phyloP scores from a whole-genome alignment of 345 rosid species.

The Eucalyptus pauciflora region DNA sequence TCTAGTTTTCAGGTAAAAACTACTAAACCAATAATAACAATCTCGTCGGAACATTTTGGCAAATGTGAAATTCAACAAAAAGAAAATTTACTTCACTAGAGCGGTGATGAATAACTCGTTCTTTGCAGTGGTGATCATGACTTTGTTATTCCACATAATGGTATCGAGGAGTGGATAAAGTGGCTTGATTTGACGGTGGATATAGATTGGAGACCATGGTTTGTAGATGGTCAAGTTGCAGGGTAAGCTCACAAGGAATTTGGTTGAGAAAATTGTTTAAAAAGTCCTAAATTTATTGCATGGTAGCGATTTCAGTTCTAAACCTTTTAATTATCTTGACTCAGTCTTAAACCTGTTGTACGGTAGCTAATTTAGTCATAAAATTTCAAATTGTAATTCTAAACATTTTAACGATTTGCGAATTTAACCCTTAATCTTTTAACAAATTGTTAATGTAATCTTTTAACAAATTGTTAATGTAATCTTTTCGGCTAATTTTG shows the following conservation, averaged over 20 bases:
- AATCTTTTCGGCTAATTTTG: too few relatives aligned
- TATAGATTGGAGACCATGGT: conserved; percentile 17
- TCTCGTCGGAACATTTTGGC: too few relatives aligned
- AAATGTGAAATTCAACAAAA: neutral
- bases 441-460: too few relatives aligned
- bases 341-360: fast-evolving
- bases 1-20: conserved; percentile 4
- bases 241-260: conserved; percentile 7
- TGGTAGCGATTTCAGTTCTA: fast-evolving
- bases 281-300: too few relatives aligned
- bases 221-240: conserved; percentile 10
- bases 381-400: too few relatives aligned
- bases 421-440: fast-evolving
- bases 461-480: too few relatives aligned
- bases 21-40: neutral
- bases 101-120: neutral
- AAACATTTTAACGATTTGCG: fast-evolving
- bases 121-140: conserved; percentile 22
- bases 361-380: too few relatives aligned
- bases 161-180: conserved; percentile 11
- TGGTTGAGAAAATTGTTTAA: fast-evolving
- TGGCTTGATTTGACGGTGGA: conserved; percentile 6
- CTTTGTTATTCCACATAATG: conserved; percentile 12
- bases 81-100: neutral
- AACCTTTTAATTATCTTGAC: too few relatives aligned